Percentiles rank a stretch among this genome's conserved stretches.
phyloP scores from a whole-genome alignment of 352 stramenopile species.

The Pilasporangium apinafurcum region DNA sequence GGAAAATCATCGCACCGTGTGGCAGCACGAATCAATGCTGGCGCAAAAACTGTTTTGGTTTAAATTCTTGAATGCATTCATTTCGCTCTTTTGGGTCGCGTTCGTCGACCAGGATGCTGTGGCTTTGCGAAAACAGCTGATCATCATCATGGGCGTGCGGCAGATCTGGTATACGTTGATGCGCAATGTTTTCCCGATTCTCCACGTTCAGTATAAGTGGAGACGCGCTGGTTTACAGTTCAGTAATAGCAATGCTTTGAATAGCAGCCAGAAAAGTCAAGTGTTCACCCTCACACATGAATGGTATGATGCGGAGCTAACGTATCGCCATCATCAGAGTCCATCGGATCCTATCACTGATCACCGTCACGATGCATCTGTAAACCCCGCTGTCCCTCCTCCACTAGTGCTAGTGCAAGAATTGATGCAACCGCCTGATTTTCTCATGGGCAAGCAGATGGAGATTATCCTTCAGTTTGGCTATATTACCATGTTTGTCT shows the following conservation, averaged over 20 bases:
- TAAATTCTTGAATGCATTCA: conserved; percentile 81
- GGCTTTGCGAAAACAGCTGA: conserved; percentile 50
- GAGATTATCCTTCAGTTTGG: conserved; percentile 86
- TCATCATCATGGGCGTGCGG: conserved; percentile 65
- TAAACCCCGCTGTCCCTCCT: conserved; percentile 7
- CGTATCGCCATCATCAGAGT: too few relatives aligned
- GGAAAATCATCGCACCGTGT: conserved; percentile 78
- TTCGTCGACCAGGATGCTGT: conserved; percentile 53
- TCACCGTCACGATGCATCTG: neutral
- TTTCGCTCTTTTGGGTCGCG: conserved; percentile 74
- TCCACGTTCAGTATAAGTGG: conserved; percentile 44
- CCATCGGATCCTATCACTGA: neutral
- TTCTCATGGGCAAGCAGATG: conserved; percentile 76
- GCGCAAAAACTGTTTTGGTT: conserved; percentile 73
- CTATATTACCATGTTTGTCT: conserved; percentile 94
- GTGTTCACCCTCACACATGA: conserved; percentile 23
- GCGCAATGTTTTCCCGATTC: conserved; percentile 42
- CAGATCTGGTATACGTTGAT: conserved; percentile 62
- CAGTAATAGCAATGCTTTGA: neutral
- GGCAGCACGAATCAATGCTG: conserved; percentile 76
- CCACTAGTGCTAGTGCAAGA: conserved; percentile 54
- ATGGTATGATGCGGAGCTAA: conserved; percentile 54
- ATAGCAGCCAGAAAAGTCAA: neutral
- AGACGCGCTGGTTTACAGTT: conserved; percentile 29
- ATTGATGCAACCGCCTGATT: conserved; percentile 62